Evolutionary conservation across 2,329 filamentous ascomycete genomes (phyloP), one percentile per base, ranked within the genome.

Genomic region (Stachybotrys chartarum): DNA sequence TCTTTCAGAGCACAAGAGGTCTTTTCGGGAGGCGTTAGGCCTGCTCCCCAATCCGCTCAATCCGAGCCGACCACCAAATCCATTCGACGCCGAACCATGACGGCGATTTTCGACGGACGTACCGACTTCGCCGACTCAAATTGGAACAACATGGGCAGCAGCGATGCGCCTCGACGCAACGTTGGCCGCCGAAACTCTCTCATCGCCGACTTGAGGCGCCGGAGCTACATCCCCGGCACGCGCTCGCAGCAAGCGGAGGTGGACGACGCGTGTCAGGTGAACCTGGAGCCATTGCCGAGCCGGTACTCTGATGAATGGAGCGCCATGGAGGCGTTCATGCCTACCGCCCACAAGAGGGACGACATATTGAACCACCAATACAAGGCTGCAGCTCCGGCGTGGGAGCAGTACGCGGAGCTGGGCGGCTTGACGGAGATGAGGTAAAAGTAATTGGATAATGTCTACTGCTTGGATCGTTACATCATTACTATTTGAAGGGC

Each of bases 391-490:
- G 56, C 55, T 24, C 57, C 58, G 52, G 71, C 71, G 5, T 79
- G 75, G 76, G 76, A 75, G 58, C 74, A 78, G 62, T 79, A 75
- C 57, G 67, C 70, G 31, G 74, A 76, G 12, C 62, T 79, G 5
- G 77, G 77, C 39, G 77, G 77, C 0, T 60, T 78, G 50, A 78
- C 70, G 2, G 70, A 72, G 56, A 64, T 71, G 60, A 62, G 62
- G 48, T 72, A 61, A 70, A 24, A 12, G 47, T 18, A 24, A 24
- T 50, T 30, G 6, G 18, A 18, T 54, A 31, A 35, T 54, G 47
- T 55, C 54, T 54, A 10, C 35, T 42, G 35, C 35, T 24, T 42
- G 35, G 35, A 42, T 10, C 10, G 8, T 42, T 42, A 14, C 14
- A 10, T 42, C 2, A 10, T 42, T 42, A 10, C 14, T 14, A 42